Percentiles rank a stretch among this genome's conserved stretches.
Conservation (phyloP, 306 rosid genomes). For the Cucumis cinereus region DNA sequence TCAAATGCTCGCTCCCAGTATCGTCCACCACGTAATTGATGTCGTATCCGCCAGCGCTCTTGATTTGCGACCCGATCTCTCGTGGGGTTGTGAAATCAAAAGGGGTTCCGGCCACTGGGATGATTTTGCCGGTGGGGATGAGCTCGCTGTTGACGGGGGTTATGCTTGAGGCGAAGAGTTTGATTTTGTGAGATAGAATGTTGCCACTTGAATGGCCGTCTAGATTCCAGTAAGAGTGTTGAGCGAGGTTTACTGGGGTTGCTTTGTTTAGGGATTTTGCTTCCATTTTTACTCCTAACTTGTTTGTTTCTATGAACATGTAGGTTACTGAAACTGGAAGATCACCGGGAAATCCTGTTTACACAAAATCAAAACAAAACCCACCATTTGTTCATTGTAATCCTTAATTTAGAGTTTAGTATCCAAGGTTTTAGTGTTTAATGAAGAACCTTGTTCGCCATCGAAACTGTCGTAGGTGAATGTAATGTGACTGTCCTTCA, state of each 20-base stretch:
- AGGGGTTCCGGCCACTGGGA: constrained; percentile 28
- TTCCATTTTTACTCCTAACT: constrained; percentile 34
- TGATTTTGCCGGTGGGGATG: constrained; percentile 39
- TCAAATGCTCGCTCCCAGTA: constrained; percentile 1
- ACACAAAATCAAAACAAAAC: not conserved
- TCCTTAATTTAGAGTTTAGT: no score
- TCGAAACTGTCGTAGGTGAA: constrained; percentile 38
- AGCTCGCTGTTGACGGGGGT: constrained; percentile 44
- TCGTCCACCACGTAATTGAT: constrained; percentile 47
- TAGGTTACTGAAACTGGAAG: constrained; percentile 41
- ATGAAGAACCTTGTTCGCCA: constrained; percentile 40
- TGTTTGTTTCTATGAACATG: constrained; percentile 23
- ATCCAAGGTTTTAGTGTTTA: no score
- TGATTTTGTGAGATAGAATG: constrained; percentile 40
- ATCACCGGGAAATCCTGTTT: constrained; percentile 59
- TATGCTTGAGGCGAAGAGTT: constrained; percentile 33
- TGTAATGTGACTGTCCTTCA: constrained; percentile 27
- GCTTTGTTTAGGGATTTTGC: constrained; percentile 38
- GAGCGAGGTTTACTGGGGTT: constrained; percentile 65
- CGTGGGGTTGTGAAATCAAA: constrained; percentile 40
- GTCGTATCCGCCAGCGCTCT: constrained; percentile 38
- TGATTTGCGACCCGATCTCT: constrained; percentile 26
- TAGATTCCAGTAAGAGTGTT: constrained; percentile 61
- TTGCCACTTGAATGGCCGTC: constrained; percentile 52
- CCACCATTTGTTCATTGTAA: no score